Base-by-base conservation (phyloP, 2,329 filamentous ascomycete genomes). In the Fusarium staphyleae region DNA sequence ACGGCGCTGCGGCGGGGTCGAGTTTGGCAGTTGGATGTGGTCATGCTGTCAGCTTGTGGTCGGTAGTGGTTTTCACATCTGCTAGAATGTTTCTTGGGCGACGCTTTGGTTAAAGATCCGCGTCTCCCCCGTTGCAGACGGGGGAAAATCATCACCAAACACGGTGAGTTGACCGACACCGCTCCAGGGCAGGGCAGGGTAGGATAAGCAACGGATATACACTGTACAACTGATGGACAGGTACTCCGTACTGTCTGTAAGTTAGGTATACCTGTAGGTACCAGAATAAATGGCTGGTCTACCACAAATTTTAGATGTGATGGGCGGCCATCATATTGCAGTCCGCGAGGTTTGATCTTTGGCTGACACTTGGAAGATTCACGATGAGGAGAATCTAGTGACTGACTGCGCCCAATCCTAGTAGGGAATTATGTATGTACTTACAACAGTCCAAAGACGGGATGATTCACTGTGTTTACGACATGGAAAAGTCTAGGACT, bases 171-270 rank as follows among this genome's bases (percentile, higher is more conserved):
- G 58, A 62, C 50, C 54, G 54, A 62, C 58, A 59, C 54, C 42
- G 54, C 58, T 62, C 24, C 50, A 42, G 39, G 54, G 54, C 50
- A 42, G 39, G 54, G 54, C 12, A 43, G 19, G 28, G 32, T 26
- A n/a, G 13, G 18, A 35, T 30, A 22, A 39, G 29, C 28, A 19
- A 11, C 34, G 41, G 44, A 22, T 49, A 0, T 32, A 24, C 57
- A 61, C 58, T 61, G 58, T 61, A 39, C 47, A 51, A 50, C 26
- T n/a, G n/a, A n/a, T n/a, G n/a, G n/a, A n/a, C n/a, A n/a, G n/a
- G n/a, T n/a, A n/a, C n/a, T n/a, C n/a, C n/a, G n/a, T n/a, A n/a
- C n/a, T n/a, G n/a, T n/a, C n/a, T n/a, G n/a, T n/a, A n/a, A n/a
- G n/a, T n/a, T n/a, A n/a, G n/a, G n/a, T n/a, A n/a, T n/a, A n/a